Evolutionary conservation across 805 yeast species (phyloP), one percentile per base, ranked within the genome.

Genomic region (Saccharomycopsis vini): DNA sequence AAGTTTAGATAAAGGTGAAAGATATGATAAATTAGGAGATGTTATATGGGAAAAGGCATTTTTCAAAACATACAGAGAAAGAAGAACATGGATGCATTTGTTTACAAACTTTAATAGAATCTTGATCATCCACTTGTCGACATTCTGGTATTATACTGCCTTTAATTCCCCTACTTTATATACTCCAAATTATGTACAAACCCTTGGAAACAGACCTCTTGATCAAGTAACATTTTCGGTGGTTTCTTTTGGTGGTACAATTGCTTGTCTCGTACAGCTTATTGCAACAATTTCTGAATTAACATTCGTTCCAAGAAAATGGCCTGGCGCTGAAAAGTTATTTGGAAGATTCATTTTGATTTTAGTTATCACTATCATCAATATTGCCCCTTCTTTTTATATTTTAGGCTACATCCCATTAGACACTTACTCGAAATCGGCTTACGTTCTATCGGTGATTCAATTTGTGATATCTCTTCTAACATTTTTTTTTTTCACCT

Each of bases 281-380:
- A 53, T 76, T 44, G 98, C 98, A 38, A 89, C 97, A 22, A 46
- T 88, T 30, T 76, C 84, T 57, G 98, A 92, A 66, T 89, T 95
- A 95, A 69, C 78, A 60, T 92, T 88, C 57, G 97, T 92, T 50
- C 98, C 98, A 53, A 81, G 97, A 68, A 76, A 80, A 56, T 92
- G 97, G 97, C 95, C 97, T 24, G 98, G 98, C 66, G 96, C 97
- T 62, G 97, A 90, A 68, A 95, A 83, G 62, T 73, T 92, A 60
- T 69, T 86, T 30, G 84, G 95, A 67, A 82, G 98, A 62, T 71
- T 92, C 56, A 60, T 80, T 69, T 80, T 89, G 59, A 65, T 90
- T 61, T 54, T 81, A 42, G 51, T 75, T 39, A 76, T 89, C 52
- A 69, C 87, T 46, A 69, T 69, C 42, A 56, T 80, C 50, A 92